These are phyloP conservation scores for Lipomyces mesembrius DNA, from an alignment of 805 yeast species.

Conservation along the genomic window DNA sequence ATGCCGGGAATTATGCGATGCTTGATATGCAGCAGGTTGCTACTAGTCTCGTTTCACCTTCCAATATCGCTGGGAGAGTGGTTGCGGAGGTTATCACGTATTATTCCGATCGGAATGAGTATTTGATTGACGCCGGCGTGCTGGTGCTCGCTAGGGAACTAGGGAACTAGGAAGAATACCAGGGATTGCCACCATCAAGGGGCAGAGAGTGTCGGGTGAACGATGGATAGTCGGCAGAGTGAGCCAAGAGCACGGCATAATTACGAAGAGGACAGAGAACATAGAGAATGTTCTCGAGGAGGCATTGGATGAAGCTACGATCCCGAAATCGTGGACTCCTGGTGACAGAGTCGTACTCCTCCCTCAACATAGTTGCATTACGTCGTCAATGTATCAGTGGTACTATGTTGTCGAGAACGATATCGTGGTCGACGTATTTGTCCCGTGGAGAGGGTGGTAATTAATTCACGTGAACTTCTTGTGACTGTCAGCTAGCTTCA, in stretches of 20 bases:
- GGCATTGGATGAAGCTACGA: constrained; percentile 15
- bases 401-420: constrained; percentile 56
- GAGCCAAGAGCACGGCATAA: constrained; percentile 80
- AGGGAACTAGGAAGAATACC: constrained; percentile 60
- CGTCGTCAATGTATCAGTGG: constrained; percentile 64
- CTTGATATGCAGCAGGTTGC: constrained; percentile 80
- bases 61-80: constrained; percentile 57
- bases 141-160: constrained; percentile 70
- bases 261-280: constrained; percentile 52
- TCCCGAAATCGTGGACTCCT: constrained; percentile 49
- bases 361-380: constrained; percentile 77
- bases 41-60: constrained; percentile 59
- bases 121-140: constrained; percentile 73
- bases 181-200: constrained; percentile 38
- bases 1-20: constrained; percentile 79
- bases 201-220: constrained; percentile 45
- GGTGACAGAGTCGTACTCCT: constrained; percentile 61
- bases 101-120: constrained; percentile 68
- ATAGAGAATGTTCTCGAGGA: constrained; percentile 37
- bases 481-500: background rate
- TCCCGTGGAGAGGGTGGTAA: constrained; percentile 61
- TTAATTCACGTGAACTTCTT: no score
- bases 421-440: constrained; percentile 63
- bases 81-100: constrained; percentile 63
- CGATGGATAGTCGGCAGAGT: constrained; percentile 70